phyloP scores from a whole-genome alignment of 1,139 yeast species.

The Kazachstania sp. region DNA sequence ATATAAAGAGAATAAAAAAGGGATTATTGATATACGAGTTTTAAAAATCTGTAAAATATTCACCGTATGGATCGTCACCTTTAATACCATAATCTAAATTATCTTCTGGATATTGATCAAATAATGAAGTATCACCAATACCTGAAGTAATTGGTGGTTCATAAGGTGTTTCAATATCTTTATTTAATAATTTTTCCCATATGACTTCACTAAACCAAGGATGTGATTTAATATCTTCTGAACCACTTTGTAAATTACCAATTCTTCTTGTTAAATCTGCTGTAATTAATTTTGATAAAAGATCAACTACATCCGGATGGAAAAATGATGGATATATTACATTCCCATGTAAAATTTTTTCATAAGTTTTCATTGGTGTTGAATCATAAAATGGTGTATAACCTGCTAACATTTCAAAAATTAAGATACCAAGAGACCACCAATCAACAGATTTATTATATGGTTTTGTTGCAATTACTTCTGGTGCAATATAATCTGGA shows the following conservation, averaged over 20 bases:
- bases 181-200: constrained; percentile 83
- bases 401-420: constrained; percentile 95
- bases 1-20: background rate
- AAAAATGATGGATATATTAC: constrained; percentile 82
- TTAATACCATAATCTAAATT: constrained; percentile 76
- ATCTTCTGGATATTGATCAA: constrained; percentile 93
- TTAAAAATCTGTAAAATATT: constrained; percentile 69
- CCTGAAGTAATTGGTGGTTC: constrained; percentile 97
- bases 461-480: constrained; percentile 92
- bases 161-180: constrained; percentile 95
- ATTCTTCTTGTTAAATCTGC: constrained; percentile 83
- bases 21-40: background rate
- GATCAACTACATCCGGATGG: constrained; percentile 82
- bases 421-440: constrained; percentile 96
- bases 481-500: constrained; percentile 98
- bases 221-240: constrained; percentile 81
- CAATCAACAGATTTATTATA: constrained; percentile 96
- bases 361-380: constrained; percentile 95
- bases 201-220: constrained; percentile 94
- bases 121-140: constrained; percentile 89
- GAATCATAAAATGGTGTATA: constrained; percentile 96
- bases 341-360: constrained; percentile 82
- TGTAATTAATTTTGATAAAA: constrained; percentile 73
- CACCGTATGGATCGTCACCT: constrained; percentile 78
- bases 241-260: constrained; percentile 88